These are phyloP conservation scores for Cephalotrichum gorgonifer DNA, from an alignment of 2,329 filamentous ascomycete genomes.

Conservation along the genomic window DNA sequence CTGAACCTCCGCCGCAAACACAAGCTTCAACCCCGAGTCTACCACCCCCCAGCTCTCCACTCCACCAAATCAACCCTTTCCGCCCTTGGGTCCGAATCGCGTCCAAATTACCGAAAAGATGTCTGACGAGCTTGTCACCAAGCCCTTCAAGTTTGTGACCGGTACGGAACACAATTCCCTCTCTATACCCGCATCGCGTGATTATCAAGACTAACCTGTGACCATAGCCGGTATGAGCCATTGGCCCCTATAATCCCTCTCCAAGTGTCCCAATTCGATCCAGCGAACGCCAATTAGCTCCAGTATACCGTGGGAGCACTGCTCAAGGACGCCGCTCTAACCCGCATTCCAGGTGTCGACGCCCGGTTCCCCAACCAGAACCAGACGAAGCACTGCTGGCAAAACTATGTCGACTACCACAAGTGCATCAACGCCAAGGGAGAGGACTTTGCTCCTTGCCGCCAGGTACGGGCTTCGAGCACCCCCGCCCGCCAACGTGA, in stretches of 20 bases:
- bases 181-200: conserved; percentile 18
- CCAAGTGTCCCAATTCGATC: background rate
- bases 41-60: background rate
- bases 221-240: conserved; percentile 31
- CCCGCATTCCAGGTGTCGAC: conserved; percentile 65
- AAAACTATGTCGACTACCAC: conserved; percentile 99
- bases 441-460: conserved; percentile 95
- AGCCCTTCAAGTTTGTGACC: conserved; percentile 99
- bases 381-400: conserved; percentile 99
- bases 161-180: conserved; percentile 52
- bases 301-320: background rate
- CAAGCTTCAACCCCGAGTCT: background rate
- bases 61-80: background rate
- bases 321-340: background rate
- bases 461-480: conserved; percentile 62
- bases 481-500: background rate
- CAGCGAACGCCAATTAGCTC: background rate
- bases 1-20: background rate
- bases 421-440: conserved; percentile 98
- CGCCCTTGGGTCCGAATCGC: background rate
- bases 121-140: conserved; percentile 85
- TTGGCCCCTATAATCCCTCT: background rate
- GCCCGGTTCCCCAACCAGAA: conserved; percentile 98
- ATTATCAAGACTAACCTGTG: conserved; percentile 30
- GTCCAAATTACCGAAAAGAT: conserved; percentile 50